phyloP scores from a whole-genome alignment of 129 eudicot genomes.

The Chrysanthemum lavandulifolium region DNA sequence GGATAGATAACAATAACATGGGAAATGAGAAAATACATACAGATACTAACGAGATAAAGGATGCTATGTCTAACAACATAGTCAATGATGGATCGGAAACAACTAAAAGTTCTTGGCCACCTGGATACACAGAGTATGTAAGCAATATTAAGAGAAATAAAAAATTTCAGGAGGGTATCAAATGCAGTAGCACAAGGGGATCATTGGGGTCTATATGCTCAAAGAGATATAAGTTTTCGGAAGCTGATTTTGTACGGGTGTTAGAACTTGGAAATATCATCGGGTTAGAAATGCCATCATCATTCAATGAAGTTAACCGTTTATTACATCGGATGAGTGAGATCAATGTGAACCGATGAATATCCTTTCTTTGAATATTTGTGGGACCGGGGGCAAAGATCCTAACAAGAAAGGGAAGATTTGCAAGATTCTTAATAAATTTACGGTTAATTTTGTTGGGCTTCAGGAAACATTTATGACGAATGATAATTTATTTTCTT shows the following conservation, averaged over 20 bases:
- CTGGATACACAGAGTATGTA: not conserved
- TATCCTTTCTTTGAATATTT: not conserved
- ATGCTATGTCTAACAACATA: too few relatives aligned
- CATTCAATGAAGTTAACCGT: not conserved
- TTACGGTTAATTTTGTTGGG: not conserved
- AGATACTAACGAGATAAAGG: too few relatives aligned
- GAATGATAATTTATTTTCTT: not conserved
- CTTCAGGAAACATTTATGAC: not conserved
- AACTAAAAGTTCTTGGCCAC: too few relatives aligned
- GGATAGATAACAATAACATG: too few relatives aligned
- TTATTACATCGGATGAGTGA: not conserved
- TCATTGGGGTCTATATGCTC: not conserved
- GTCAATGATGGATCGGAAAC: too few relatives aligned
- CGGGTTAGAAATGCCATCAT: not conserved
- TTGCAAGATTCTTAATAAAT: not conserved
- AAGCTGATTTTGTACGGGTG: too few relatives aligned
- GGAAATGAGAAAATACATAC: too few relatives aligned
- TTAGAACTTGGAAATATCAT: not conserved
- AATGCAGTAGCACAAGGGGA: not conserved
- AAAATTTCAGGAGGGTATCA: not conserved
- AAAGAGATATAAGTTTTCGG: too few relatives aligned
- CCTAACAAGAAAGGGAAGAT: not conserved
- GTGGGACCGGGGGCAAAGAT: not conserved
- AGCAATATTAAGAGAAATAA: not conserved
- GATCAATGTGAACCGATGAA: not conserved